These are phyloP conservation scores for Xylaria intraflava DNA, from an alignment of 495 filamentous ascomycete genomes.

Conservation along the genomic window DNA sequence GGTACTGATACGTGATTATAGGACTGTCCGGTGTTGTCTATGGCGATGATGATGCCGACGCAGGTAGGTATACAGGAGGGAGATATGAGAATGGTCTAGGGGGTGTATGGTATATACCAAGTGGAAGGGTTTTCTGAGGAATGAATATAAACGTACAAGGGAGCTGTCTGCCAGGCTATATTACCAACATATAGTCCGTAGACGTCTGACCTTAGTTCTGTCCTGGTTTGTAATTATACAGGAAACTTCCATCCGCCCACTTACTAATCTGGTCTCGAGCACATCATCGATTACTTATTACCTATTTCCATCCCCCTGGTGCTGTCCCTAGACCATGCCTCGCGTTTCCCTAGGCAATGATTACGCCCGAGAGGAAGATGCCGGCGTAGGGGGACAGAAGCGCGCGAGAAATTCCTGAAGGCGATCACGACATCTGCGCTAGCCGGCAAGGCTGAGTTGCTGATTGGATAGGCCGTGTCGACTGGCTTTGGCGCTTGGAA, in stretches of 20 bases:
- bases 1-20: neutral
- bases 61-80: neutral
- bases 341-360: neutral
- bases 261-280: conserved; percentile 5
- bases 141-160: neutral
- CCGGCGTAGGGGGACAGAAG: neutral
- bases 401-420: conserved; percentile 24
- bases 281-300: neutral
- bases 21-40: neutral
- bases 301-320: neutral
- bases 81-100: neutral
- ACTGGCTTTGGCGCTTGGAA: conserved; percentile 1
- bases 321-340: neutral
- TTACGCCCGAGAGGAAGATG: neutral
- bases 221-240: conserved; percentile 11
- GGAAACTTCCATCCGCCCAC: neutral
- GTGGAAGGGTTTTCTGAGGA: neutral
- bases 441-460: conserved; percentile 13
- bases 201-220: neutral
- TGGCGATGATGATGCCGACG: neutral
- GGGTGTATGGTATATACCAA: neutral
- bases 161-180: conserved; percentile 3
- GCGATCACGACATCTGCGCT: conserved; percentile 37
- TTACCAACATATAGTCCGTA: too few relatives aligned
- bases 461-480: conserved; percentile 24